Base-by-base conservation (phyloP, 495 filamentous ascomycete genomes). In the Xylaria scruposa region DNA sequence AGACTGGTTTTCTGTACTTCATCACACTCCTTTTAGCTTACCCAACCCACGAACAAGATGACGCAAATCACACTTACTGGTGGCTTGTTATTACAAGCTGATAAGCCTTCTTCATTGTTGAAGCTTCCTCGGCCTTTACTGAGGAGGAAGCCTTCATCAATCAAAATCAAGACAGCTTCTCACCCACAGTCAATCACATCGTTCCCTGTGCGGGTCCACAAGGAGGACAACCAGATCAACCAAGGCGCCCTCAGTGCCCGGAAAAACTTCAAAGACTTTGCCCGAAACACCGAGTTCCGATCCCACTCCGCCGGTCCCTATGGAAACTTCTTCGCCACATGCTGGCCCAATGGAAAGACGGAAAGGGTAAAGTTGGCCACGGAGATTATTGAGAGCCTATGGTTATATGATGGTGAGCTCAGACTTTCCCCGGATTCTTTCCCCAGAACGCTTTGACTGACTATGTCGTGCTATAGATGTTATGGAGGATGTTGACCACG, bases 201-300 rank as follows among this genome's bases (percentile, higher is more conserved):
- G 2, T 71, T 71, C 29, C 70, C 61, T 24, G 70, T 71, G 62
- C 61, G 62, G 47, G 62, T 71, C 26, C 70, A 71, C 51, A 71
- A 71, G 70, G 70, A 71, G 53, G 70, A 71, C 26, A 44, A 21
- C 70, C 61, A 71, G 51, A 67, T 71, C 70, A 71, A 71, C 62
- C 49, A 71, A 15, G 40, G 61, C 29, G 70, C 70, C 13, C 53
- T 67, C n/a, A 67, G 40, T 54, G 70, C 70, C 24, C 12, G 70
- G 70, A 71, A 64, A 51, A 71, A 71, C 70, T 71, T 71, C 62
- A 71, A 58, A 31, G 38, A 71, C 49, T 46, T 65, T 15, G 62
- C 70, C 51, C 31, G 47, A 13, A 67, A 67, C 0, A 66, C 36
- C 17, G 62, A 71, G 8, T 71, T 67, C 53, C 61, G 70, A 42